Base-by-base conservation (phyloP, 164 flowering plant genomes). In the Berberis thunbergii region DNA sequence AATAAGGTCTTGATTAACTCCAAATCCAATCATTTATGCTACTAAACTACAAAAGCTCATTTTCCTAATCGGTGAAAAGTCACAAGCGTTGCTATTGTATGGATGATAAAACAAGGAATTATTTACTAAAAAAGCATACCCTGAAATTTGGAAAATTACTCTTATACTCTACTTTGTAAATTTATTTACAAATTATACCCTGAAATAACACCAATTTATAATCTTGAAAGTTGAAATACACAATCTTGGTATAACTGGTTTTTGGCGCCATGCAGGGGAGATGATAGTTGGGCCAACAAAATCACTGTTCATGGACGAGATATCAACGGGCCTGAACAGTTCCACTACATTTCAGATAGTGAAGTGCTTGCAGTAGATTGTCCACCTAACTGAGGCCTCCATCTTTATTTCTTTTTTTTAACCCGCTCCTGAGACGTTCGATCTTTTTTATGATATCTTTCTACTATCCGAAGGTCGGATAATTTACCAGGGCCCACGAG, bases 321-420 rank as follows among this genome's bases (percentile, higher is more conserved):
- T 91, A 83, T 91, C 97, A 49, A 91, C 97, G 0, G 96, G 97
- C 39, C 83, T 91, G 3, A 96, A 91, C 72, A 88, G 92, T 72
- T 91, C 97, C 38, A 91, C 97, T 0, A 91, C 97, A 3, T 91
- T 57, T 66, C 96, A 91, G 44, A 91, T 91, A 48, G 97, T 91
- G 69, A 88, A 86, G 65, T 88, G 96, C 67, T 60, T 88, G 77
- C 93, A 87, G 64, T 96, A 88, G 60, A 79, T 89, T 45, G 91
- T 75, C 3, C 96, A 87, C 67, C 67, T 79, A 10, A 81, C 84
- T 0, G 89, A 86, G 11, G 89, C 80, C 44, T 81, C 96, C 41
- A 64, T 86, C 55, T 49, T 87, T 61, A 76, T 87, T 79, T 85
- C 93, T 54, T 80, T 88, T 10, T 90, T 88, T 60, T 94, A 91